Evolutionary conservation across 2,329 filamentous ascomycete genomes (phyloP), one percentile per base, ranked within the genome.

Genomic region (Diaporthe sp.): DNA sequence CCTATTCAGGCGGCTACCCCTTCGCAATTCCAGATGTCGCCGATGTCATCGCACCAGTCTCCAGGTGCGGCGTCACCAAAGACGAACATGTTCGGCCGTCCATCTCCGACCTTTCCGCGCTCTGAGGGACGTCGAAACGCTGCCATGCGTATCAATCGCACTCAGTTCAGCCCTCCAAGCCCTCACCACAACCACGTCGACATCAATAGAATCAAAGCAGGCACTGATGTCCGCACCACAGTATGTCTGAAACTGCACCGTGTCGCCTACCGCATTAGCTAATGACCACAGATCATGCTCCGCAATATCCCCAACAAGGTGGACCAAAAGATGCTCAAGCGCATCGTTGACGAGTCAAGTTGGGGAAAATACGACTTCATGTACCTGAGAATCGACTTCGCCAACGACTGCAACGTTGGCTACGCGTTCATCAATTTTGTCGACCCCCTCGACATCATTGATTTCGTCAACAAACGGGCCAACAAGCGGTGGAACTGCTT

Each of bases 381-480:
- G 88, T 99, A 99, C 83, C 86, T 98, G 71, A 93, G 97, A 53
- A 98, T 98, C 80, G 94, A 96, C 82, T 96, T 96, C 79, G 92
- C 91, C 72, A 95, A 95, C 80, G 92, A 95, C 78, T 95, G 94
- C 92, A 96, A 95, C 82, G 96, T 98, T 75, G 97, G 97, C 61
- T 98, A 98, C 84, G 96, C 95, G 0, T 99, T 98, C 85, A 95
- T 99, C 86, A 98, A 99, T 84, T 98, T 98, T 80, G 90, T 92
- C 58, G 92, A 95, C 82, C 92, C 94, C 0, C 86, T 93, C 76
- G 91, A 94, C 82, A 95, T 97, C 76, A 90, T 95, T 72, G 87
- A 92, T 78, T 95, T 96, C 82, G 92, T 94, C 73, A 89, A 91
- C 74, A 90, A 91, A 28, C 90, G 93, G 73, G 91, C 92, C 73